Percentiles rank a stretch among this genome's conserved stretches.
Conservation (phyloP, 495 filamentous ascomycete species). For the Pyrenopolyporus hunteri region DNA sequence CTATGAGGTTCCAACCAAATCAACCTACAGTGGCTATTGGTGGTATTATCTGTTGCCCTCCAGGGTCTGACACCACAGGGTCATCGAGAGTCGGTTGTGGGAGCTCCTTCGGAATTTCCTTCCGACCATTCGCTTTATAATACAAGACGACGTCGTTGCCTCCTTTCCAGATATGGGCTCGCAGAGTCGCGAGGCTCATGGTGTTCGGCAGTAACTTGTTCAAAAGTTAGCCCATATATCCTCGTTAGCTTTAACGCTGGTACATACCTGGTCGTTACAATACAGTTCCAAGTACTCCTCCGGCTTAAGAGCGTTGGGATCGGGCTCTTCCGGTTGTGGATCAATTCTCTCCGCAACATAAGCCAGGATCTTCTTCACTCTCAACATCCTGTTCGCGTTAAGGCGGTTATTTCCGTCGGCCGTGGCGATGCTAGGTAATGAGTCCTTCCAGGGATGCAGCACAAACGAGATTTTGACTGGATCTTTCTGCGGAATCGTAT, state of each 20-base stretch:
- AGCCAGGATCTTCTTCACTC: conserved; percentile 90
- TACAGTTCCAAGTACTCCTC: conserved; percentile 95
- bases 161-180: conserved; percentile 89
- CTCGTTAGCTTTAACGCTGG: conserved; percentile 5
- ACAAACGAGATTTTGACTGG: conserved; percentile 91
- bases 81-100: conserved; percentile 34
- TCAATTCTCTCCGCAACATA: conserved; percentile 95
- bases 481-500: conserved; percentile 86
- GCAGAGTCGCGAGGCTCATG: conserved; percentile 91
- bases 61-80: conserved; percentile 33
- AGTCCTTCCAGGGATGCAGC: conserved; percentile 80
- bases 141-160: conserved; percentile 86
- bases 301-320: conserved; percentile 69
- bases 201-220: conserved; percentile 59
- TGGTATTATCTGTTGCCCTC: conserved; percentile 22
- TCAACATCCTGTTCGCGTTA: conserved; percentile 96
- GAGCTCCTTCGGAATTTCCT: conserved; percentile 54
- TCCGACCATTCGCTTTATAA: conserved; percentile 88
- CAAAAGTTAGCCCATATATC: conserved; percentile 19
- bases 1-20: conserved; percentile 1
- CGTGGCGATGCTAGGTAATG: conserved; percentile 70
- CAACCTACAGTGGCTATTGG: conserved; percentile 26
- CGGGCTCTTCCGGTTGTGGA: conserved; percentile 54
- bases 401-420: conserved; percentile 80
- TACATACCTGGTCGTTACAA: conserved; percentile 84